Evolutionary conservation across 805 yeast species (phyloP), one percentile per base, ranked within the genome.

Genomic region (Henningerozyma blattae): DNA sequence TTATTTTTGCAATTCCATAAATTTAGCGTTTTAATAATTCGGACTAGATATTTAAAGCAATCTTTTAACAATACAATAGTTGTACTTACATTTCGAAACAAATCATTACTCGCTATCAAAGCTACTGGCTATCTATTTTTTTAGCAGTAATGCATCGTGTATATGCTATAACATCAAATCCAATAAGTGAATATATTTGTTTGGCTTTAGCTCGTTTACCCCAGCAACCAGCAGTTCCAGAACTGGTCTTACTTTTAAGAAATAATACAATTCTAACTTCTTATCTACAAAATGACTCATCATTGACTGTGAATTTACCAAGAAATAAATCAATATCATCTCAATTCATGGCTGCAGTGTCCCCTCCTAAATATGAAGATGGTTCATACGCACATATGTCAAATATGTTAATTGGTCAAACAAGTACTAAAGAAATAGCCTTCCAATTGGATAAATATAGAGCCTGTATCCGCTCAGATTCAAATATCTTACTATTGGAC

Each of bases 401-500:
- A 2, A 66, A 75, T 44, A 45, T 85, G 36, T 62, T 85, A 1
- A 65, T 84, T 4, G 58, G 83, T 15, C 80, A 84, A 7, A 35
- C 36, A 10, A 78, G 76, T 48, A 65, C 79, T 0, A 66, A 69
- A 40, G 70, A 72, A 36, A 68, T 83, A 0, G 50, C 59, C 4
- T 37, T 45, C 5, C 79, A 87, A 0, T 37, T 83, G 13, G 46
- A 44, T 12, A 70, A 70, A 13, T 59, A 74, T 38, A 33, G 60
- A 4, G 52, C 61, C 1, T 54, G 59, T 30, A 55, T 84, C 12
- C 42, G 50, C 9, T 40, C 46, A 0, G 48, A 59, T 3, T 68
- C 87, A 1, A 75, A 73, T 36, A 53, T 86, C 3, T 42, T 87
- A 30, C 53, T 87, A 16, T 45, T 87, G 13, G 54, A 62, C n/a